A percentile compares a stretch with the other conserved stretches of the same genome.
Evolutionary conservation across 2,329 filamentous ascomycete species (phyloP).

Genomic region (Arthrobotrys iridis): DNA sequence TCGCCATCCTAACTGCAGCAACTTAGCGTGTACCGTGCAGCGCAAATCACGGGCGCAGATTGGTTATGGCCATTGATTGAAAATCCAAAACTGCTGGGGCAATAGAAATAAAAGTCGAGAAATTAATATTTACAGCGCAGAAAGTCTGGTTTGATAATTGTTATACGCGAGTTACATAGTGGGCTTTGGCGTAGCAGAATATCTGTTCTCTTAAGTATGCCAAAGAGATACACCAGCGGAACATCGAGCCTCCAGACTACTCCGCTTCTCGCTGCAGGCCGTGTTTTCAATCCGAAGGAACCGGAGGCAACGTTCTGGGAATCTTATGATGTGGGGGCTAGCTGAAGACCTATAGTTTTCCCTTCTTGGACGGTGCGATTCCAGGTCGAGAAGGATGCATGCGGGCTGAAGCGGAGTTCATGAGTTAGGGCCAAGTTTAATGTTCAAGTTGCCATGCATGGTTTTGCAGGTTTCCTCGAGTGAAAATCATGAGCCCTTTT

Average conservation of each 20-base stretch:
- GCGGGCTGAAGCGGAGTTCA: constrained; percentile 40
- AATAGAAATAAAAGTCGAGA: neutral
- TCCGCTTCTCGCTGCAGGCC: constrained; percentile 29
- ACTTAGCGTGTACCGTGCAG: neutral
- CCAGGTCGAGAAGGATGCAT: constrained; percentile 50
- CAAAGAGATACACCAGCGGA: constrained; percentile 20
- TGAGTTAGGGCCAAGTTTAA: constrained; percentile 8
- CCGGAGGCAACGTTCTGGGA: constrained; percentile 33
- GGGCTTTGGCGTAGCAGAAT: neutral
- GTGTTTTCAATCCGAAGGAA: constrained; percentile 28
- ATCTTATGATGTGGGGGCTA: constrained; percentile 22
- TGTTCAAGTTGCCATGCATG: constrained; percentile 20
- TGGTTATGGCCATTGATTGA: constrained; percentile 35
- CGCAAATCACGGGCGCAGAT: constrained; percentile 5
- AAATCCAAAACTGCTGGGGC: neutral
- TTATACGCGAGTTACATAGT: neutral
- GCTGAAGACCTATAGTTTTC: constrained; percentile 50
- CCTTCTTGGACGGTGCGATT: constrained; percentile 35
- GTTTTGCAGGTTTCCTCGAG: neutral
- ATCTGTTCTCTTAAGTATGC: constrained; percentile 9
- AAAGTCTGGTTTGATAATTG: neutral
- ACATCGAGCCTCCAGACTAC: constrained; percentile 13
- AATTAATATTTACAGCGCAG: neutral
- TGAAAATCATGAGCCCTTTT: neutral
- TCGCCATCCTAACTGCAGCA: constrained; percentile 17